phyloP scores from a whole-genome alignment of 176 grass and related monocot genomes.

The Chloris gayana region DNA sequence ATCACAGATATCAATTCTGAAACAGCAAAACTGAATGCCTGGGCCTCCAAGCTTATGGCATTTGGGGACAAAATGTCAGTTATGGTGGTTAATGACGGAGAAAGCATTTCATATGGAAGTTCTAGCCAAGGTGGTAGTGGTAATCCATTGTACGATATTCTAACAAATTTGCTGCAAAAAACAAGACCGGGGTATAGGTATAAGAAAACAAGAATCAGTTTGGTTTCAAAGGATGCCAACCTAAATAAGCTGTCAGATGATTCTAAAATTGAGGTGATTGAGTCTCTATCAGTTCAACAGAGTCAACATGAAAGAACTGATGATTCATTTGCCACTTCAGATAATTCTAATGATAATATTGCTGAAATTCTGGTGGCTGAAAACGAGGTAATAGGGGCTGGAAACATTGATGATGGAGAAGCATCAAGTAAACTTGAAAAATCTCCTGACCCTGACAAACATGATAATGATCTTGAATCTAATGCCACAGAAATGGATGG shows the following conservation, averaged over 20 bases:
- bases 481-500: conserved; percentile 40
- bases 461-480: conserved; percentile 40
- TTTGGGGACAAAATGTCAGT: conserved; percentile 77
- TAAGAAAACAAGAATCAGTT: conserved; percentile 72
- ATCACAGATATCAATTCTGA: conserved; percentile 35
- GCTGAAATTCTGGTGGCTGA: conserved; percentile 39
- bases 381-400: conserved; percentile 43
- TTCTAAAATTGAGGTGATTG: conserved; percentile 56
- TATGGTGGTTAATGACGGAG: conserved; percentile 76
- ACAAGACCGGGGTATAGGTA: conserved; percentile 48
- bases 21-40: conserved; percentile 51
- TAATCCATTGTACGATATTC: conserved; percentile 66
- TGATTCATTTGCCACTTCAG: conserved; percentile 39
- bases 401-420: conserved; percentile 47
- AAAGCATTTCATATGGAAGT: conserved; percentile 57
- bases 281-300: conserved; percentile 43
- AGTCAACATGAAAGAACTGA: conserved; percentile 37
- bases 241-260: conserved; percentile 71
- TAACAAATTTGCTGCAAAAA: conserved; percentile 74
- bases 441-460: conserved; percentile 29
- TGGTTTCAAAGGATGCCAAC: conserved; percentile 71
- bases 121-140: conserved; percentile 33
- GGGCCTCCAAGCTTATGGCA: conserved; percentile 58
- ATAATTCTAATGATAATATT: conserved; percentile 34
- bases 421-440: conserved; percentile 36